Conservation (phyloP, 768 basidiomycete genomes). For the Lactifluus subvellereus region DNA sequence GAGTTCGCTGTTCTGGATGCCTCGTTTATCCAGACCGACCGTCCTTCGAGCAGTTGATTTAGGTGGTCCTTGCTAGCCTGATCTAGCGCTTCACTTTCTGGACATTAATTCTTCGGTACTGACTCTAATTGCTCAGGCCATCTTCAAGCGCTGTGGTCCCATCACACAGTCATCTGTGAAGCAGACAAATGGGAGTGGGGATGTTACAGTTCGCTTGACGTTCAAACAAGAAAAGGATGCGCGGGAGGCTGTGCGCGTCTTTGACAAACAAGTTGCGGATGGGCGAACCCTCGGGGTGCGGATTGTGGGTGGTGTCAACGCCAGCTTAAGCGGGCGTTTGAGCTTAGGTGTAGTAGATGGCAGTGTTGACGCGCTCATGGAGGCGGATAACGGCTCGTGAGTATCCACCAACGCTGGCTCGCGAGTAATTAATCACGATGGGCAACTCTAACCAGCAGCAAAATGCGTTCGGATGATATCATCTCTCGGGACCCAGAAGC, state of each 20-base stretch:
- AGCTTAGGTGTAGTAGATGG: constrained; percentile 21
- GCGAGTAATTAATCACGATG: not conserved
- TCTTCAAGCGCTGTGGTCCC: constrained; percentile 25
- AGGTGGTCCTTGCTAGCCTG: not conserved
- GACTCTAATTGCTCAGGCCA: constrained; percentile 12
- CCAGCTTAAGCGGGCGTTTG: constrained; percentile 24
- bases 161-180: constrained; percentile 23
- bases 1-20: not conserved
- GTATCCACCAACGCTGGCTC: not conserved
- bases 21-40: not conserved
- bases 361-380: constrained; percentile 23
- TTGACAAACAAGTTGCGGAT: constrained; percentile 24
- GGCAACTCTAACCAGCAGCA: constrained; percentile 1
- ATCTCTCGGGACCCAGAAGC: constrained; percentile 23
- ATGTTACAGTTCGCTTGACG: constrained; percentile 24
- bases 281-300: constrained; percentile 23
- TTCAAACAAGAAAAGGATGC: constrained; percentile 26
- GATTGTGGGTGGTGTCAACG: constrained; percentile 24
- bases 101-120: not conserved
- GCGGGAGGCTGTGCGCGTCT: constrained; percentile 18
- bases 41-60: not conserved
- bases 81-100: not conserved
- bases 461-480: constrained; percentile 26
- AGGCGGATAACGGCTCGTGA: constrained; percentile 20
- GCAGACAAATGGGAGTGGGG: constrained; percentile 6